Evolutionary conservation across 768 basidiomycete species (phyloP).

Genomic region (Pluteus cervinus): DNA sequence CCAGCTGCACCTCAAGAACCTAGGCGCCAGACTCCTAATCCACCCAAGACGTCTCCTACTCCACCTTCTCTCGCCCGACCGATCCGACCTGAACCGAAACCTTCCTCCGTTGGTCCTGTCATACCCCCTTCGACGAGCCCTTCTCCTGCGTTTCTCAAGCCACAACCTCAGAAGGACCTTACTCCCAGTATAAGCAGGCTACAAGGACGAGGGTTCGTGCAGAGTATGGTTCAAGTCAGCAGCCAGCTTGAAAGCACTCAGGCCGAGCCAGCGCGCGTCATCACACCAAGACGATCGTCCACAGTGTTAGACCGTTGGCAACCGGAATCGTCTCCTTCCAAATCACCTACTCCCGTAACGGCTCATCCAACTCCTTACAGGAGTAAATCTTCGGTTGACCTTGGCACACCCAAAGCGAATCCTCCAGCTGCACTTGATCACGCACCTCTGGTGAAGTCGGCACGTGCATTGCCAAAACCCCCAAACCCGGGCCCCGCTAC

Average conservation of each 20-base stretch:
- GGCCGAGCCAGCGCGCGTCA: slow-evolving; percentile 22
- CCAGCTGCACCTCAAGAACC: background rate
- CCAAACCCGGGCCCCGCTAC: slow-evolving; percentile 1
- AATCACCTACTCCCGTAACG: slow-evolving; percentile 38
- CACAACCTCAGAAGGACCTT: slow-evolving; percentile 55
- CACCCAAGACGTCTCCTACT: slow-evolving; percentile 18
- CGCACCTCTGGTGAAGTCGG: no score
- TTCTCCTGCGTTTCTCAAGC: slow-evolving; percentile 57
- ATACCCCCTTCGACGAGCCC: slow-evolving; percentile 36
- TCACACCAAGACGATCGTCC: slow-evolving; percentile 36
- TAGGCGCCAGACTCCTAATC: slow-evolving; percentile 15
- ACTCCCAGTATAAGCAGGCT: slow-evolving; percentile 80
- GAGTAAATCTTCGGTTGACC: slow-evolving; percentile 31
- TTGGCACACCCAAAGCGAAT: slow-evolving; percentile 11
- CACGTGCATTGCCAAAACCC: no score
- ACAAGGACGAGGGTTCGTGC: slow-evolving; percentile 83
- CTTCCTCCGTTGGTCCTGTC: slow-evolving; percentile 35
- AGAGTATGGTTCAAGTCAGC: slow-evolving; percentile 73
- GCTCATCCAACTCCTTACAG: slow-evolving; percentile 27
- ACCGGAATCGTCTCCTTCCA: slow-evolving; percentile 22
- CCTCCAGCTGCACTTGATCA: slow-evolving; percentile 17
- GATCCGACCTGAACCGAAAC: slow-evolving; percentile 43
- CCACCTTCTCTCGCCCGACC: slow-evolving; percentile 46
- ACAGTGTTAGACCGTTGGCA: slow-evolving; percentile 76
- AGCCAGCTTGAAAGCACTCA: slow-evolving; percentile 42